phyloP scores from a whole-genome alignment of 2,329 filamentous ascomycete species.

The Nannizzia gypsea region DNA sequence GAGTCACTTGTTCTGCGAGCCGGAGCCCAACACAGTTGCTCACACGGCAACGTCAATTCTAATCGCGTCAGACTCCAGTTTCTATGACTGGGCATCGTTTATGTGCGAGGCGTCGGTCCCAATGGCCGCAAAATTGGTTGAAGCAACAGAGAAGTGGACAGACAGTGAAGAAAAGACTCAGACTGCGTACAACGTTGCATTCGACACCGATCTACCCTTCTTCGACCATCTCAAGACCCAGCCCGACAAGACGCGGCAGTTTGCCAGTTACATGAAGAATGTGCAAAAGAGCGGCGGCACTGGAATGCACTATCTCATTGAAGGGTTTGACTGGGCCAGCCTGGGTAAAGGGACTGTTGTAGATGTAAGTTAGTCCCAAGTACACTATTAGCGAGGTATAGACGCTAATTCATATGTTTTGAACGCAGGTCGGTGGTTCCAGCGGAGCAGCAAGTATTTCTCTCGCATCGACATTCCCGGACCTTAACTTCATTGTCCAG shows the following conservation, averaged over 20 bases:
- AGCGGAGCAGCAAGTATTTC: conserved; percentile 33
- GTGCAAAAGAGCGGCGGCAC: conserved; percentile 47
- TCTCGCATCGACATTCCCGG: conserved; percentile 32
- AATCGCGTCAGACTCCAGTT: conserved; percentile 22
- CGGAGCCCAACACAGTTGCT: conserved; percentile 39
- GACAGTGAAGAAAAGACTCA: conserved; percentile 15
- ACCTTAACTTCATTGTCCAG: conserved; percentile 35
- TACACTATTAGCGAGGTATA: not conserved
- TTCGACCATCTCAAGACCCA: conserved; percentile 24
- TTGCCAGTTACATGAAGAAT: conserved; percentile 45
- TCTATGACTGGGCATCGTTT: conserved; percentile 44
- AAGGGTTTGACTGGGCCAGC: conserved; percentile 43
- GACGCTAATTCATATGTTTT: not conserved
- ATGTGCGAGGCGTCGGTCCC: conserved; percentile 25
- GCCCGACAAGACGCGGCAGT: conserved; percentile 35
- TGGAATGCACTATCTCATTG: conserved; percentile 42
- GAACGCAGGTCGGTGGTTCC: conserved; percentile 29
- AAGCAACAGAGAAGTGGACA: conserved; percentile 19
- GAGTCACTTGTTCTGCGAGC: conserved; percentile 45
- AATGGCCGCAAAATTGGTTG: conserved; percentile 15
- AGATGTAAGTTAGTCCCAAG: not conserved
- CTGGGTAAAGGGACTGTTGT: conserved; percentile 18
- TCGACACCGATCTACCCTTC: conserved; percentile 20
- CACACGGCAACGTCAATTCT: conserved; percentile 46
- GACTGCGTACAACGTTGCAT: conserved; percentile 22